These are phyloP conservation scores for Calonectria pseudoturangicola DNA, from an alignment of 2,329 filamentous ascomycete species.

Conservation along the genomic window DNA sequence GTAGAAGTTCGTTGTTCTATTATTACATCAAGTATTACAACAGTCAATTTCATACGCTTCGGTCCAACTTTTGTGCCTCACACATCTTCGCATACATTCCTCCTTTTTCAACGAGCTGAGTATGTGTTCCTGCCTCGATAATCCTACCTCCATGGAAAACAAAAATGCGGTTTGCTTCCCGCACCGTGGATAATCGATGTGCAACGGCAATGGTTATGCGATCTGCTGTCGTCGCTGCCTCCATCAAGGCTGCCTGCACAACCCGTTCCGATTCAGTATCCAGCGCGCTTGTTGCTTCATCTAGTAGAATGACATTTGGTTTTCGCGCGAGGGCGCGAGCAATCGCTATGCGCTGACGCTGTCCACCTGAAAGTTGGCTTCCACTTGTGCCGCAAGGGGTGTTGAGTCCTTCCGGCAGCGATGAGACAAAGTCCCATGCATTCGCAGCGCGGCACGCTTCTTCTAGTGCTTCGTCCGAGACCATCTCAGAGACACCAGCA, in stretches of 20 bases:
- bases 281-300: slow-evolving; percentile 22
- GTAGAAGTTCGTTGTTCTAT: no score
- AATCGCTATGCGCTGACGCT: slow-evolving; percentile 74
- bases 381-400: slow-evolving; percentile 54
- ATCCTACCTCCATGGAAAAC: slow-evolving; percentile 59
- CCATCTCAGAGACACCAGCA: not conserved
- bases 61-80: slow-evolving; percentile 33
- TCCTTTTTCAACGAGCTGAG: slow-evolving; percentile 25
- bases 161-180: slow-evolving; percentile 55
- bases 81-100: slow-evolving; percentile 37
- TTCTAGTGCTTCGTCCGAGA: slow-evolving; percentile 54
- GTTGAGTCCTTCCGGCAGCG: slow-evolving; percentile 53
- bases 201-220: slow-evolving; percentile 55
- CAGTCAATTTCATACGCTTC: not conserved
- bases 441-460: slow-evolving; percentile 66
- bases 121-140: slow-evolving; percentile 28
- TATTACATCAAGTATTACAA: no score
- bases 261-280: slow-evolving; percentile 33
- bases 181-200: slow-evolving; percentile 45
- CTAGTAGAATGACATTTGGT: slow-evolving; percentile 28
- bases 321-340: slow-evolving; percentile 65
- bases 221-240: slow-evolving; percentile 26
- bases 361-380: slow-evolving; percentile 69
- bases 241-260: slow-evolving; percentile 22
- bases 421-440: slow-evolving; percentile 65